These are phyloP conservation scores for Cytospora paraplurivora DNA, from an alignment of 2,329 filamentous ascomycete genomes.

Conservation along the genomic window DNA sequence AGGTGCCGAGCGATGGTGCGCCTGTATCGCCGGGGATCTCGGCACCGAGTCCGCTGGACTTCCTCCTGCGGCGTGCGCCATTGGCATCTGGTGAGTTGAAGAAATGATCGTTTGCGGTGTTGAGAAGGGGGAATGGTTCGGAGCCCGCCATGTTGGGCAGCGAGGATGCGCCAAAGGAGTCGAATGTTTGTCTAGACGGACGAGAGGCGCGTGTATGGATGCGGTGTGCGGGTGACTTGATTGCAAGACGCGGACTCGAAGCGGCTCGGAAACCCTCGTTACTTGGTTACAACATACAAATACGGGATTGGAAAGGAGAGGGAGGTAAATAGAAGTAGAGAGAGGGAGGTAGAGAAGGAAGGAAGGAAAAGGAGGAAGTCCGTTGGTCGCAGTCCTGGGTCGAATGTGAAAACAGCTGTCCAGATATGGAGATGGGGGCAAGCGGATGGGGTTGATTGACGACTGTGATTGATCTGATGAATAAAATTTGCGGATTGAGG, in stretches of 20 bases:
- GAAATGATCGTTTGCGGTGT: conserved; percentile 52
- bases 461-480: conserved; percentile 5
- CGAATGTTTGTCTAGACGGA: not conserved
- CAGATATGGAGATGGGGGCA: not conserved
- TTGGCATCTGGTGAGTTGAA: conserved; percentile 41
- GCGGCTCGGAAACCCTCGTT: not conserved
- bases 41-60: conserved; percentile 57
- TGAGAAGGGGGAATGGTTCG: conserved; percentile 60
- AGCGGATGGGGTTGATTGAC: not conserved
- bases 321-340: not conserved
- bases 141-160: conserved; percentile 45
- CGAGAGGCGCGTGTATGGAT: not conserved
- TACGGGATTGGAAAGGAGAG: not conserved
- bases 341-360: not conserved
- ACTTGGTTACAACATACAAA: not conserved
- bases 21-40: conserved; percentile 60
- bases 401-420: not conserved
- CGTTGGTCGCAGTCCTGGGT: not conserved
- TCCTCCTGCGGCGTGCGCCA: conserved; percentile 51
- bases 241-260: not conserved
- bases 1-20: conserved; percentile 56
- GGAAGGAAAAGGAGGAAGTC: not conserved
- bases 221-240: not conserved
- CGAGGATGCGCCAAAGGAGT: conserved; percentile 8
- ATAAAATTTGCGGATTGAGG: conserved; percentile 20